A percentile compares a stretch with the other conserved stretches of the same genome.
These are phyloP conservation scores for Pestalotiopsis sp. DNA, from an alignment of 2,329 filamentous ascomycete species.

Conservation along the genomic window DNA sequence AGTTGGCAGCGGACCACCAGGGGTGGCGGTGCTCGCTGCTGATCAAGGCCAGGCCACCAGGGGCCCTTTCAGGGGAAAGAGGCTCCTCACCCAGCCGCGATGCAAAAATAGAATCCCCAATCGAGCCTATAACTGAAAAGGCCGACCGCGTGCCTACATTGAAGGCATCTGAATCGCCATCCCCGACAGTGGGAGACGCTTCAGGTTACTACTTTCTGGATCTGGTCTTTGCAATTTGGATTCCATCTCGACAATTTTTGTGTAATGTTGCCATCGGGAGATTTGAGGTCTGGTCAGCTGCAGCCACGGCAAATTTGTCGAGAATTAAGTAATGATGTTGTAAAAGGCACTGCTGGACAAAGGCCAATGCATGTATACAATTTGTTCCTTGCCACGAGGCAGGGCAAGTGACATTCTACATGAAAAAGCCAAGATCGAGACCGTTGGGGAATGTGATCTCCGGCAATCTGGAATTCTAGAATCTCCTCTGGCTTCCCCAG, in stretches of 20 bases:
- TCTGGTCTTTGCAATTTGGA: neutral
- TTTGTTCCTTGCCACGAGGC: neutral
- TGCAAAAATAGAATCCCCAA: slow-evolving; percentile 8
- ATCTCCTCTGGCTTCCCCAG: neutral
- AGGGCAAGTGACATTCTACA: neutral
- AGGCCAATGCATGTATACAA: neutral
- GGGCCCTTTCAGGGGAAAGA: neutral
- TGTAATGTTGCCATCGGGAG: neutral
- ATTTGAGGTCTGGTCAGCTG: neutral
- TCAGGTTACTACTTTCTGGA: neutral
- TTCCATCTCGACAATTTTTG: neutral
- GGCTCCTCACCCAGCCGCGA: neutral
- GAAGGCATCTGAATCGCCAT: neutral
- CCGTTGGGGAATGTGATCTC: neutral
- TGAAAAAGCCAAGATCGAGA: neutral
- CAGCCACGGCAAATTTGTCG: neutral
- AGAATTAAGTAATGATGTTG: neutral
- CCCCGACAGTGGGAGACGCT: neutral
- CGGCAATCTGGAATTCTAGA: neutral
- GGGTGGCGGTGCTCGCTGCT: slow-evolving; percentile 3
- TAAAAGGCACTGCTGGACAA: neutral
- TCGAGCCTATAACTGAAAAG: neutral
- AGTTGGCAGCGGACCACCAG: neutral
- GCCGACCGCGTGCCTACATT: neutral
- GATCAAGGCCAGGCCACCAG: neutral